Conservation (phyloP, 805 yeast species). For the Cyberlindnera maclurae region DNA sequence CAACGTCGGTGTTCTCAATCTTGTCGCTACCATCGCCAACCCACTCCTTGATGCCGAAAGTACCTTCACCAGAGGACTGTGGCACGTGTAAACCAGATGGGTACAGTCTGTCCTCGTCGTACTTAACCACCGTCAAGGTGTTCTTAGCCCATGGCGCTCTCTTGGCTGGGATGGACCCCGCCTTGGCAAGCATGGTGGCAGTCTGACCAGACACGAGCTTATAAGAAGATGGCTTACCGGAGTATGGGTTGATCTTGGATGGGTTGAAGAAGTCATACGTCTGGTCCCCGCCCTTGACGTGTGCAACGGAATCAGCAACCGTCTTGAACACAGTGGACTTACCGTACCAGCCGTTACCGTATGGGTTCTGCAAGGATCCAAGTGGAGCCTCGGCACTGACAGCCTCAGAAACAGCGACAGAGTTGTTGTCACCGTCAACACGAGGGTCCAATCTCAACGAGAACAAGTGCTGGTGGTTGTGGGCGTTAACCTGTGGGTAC, state of each 20-base stretch:
- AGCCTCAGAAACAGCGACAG: slow-evolving; percentile 65
- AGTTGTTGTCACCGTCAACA: slow-evolving; percentile 73
- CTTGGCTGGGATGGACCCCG: slow-evolving; percentile 66
- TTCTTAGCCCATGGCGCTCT: slow-evolving; percentile 79
- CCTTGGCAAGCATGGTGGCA: slow-evolving; percentile 66
- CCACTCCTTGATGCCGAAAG: slow-evolving; percentile 63
- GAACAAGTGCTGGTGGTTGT: slow-evolving; percentile 81
- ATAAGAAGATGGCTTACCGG: slow-evolving; percentile 70
- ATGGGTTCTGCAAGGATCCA: slow-evolving; percentile 64
- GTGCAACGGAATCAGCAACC: slow-evolving; percentile 57
- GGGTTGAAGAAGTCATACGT: slow-evolving; percentile 74
- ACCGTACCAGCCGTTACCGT: slow-evolving; percentile 71
- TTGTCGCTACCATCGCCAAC: slow-evolving; percentile 51
- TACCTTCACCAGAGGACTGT: slow-evolving; percentile 67
- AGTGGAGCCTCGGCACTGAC: slow-evolving; percentile 48
- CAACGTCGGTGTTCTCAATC: slow-evolving; percentile 62
- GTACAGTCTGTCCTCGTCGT: slow-evolving; percentile 63
- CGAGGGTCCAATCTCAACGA: slow-evolving; percentile 74
- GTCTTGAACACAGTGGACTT: slow-evolving; percentile 62
- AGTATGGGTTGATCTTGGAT: slow-evolving; percentile 53
- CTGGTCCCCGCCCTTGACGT: slow-evolving; percentile 39
- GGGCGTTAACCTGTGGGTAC: slow-evolving; percentile 76
- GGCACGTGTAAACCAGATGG: slow-evolving; percentile 79
- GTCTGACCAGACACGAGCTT: slow-evolving; percentile 71
- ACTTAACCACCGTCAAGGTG: slow-evolving; percentile 63